A percentile compares a stretch with the other conserved stretches of the same genome.
Evolutionary conservation across 257 asterid genomes (phyloP).

Genomic region (Verbascum thapsus): DNA sequence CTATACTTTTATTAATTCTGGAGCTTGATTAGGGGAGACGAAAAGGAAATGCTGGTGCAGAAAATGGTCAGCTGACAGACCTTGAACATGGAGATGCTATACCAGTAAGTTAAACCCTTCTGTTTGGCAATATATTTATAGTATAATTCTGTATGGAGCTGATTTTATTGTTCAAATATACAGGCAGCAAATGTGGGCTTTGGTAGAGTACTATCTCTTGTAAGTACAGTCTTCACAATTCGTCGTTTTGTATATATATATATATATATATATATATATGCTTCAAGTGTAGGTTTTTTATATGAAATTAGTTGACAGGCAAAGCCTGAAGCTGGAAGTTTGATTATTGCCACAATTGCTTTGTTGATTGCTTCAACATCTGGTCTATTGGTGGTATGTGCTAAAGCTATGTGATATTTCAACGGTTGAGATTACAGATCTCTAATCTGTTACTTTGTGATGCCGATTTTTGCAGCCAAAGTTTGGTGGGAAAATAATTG

Average conservation of each 20-base stretch:
- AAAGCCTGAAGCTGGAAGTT: slow-evolving; percentile 67
- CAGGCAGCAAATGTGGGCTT: slow-evolving; percentile 88
- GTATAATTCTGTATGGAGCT: slow-evolving; percentile 27
- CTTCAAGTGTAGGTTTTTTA: slow-evolving; percentile 20
- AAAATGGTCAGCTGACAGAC: slow-evolving; percentile 57
- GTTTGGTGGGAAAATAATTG: slow-evolving; percentile 77
- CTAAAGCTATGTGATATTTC: slow-evolving; percentile 30
- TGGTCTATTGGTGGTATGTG: slow-evolving; percentile 68
- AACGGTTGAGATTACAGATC: slow-evolving; percentile 9
- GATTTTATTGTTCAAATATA: slow-evolving; percentile 25
- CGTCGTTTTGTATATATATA: not conserved
- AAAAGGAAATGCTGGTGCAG: slow-evolving; percentile 41
- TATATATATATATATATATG: too few species aligned
- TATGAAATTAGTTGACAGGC: slow-evolving; percentile 53
- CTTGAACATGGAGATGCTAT: slow-evolving; percentile 71
- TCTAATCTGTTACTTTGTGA: slow-evolving; percentile 17
- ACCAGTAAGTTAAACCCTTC: slow-evolving; percentile 46
- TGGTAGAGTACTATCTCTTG: slow-evolving; percentile 70
- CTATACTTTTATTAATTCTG: slow-evolving; percentile 15
- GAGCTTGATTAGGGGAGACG: slow-evolving; percentile 52
- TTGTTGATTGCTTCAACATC: slow-evolving; percentile 77
- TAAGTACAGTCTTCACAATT: slow-evolving; percentile 39
- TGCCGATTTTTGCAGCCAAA: slow-evolving; percentile 60
- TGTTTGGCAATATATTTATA: slow-evolving; percentile 3
- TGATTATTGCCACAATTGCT: slow-evolving; percentile 69